Conservation (phyloP, 1,139 yeast genomes). For the Eremothecium gossypii region DNA sequence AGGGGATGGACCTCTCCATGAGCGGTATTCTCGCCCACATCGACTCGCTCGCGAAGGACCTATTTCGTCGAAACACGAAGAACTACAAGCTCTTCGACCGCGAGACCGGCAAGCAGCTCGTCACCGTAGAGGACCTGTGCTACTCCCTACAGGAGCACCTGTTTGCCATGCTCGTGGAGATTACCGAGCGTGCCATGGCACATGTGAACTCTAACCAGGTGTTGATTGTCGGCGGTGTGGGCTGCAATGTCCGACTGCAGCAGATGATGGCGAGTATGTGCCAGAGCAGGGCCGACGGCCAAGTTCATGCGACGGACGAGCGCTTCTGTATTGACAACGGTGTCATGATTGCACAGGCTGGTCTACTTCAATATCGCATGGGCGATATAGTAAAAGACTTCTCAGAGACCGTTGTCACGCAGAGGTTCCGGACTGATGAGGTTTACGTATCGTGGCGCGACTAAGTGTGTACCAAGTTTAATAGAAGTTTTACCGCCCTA, state of each 20-base stretch:
- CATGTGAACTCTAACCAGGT: slow-evolving; percentile 89
- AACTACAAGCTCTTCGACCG: slow-evolving; percentile 41
- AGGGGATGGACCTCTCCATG: slow-evolving; percentile 97
- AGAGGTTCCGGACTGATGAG: slow-evolving; percentile 88
- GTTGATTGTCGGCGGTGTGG: slow-evolving; percentile 95
- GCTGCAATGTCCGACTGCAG: slow-evolving; percentile 83
- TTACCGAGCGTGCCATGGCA: slow-evolving; percentile 97
- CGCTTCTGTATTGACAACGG: slow-evolving; percentile 96
- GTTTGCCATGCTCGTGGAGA: slow-evolving; percentile 94
- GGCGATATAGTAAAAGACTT: slow-evolving; percentile 54
- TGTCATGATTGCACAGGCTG: slow-evolving; percentile 98
- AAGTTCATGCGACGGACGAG: slow-evolving; percentile 89
- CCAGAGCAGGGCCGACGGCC: slow-evolving; percentile 67
- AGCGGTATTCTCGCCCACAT: slow-evolving; percentile 85
- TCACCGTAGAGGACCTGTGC: slow-evolving; percentile 83
- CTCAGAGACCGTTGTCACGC: slow-evolving; percentile 77
- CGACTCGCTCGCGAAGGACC: slow-evolving; percentile 68
- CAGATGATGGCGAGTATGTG: slow-evolving; percentile 97
- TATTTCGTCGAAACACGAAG: slow-evolving; percentile 46
- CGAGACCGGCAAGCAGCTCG: slow-evolving; percentile 39
- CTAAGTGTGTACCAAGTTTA: slow-evolving; percentile 8
- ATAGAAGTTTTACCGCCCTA: not conserved
- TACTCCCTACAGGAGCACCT: slow-evolving; percentile 86
- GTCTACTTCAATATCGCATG: slow-evolving; percentile 74
- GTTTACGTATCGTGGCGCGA: slow-evolving; percentile 87